phyloP scores from a whole-genome alignment of 2,329 filamentous ascomycete species.

The Arthrocladium fulminans region DNA sequence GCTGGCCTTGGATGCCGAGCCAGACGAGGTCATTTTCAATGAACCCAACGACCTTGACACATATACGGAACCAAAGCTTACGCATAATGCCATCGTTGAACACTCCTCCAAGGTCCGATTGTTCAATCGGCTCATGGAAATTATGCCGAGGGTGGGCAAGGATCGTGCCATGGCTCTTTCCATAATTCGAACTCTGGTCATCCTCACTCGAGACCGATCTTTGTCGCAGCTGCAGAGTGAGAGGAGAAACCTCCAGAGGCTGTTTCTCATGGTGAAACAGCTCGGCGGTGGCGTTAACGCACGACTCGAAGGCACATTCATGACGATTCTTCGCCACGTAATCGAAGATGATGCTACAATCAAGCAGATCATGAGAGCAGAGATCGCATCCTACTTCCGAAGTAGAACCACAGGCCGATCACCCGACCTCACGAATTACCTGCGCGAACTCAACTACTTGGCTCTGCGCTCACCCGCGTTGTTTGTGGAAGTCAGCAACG shows the following conservation, averaged over 20 bases:
- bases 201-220: conserved; percentile 70
- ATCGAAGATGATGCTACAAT: conserved; percentile 89
- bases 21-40: conserved; percentile 54
- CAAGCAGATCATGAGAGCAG: conserved; percentile 81
- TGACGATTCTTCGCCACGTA: conserved; percentile 83
- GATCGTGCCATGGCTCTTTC: conserved; percentile 78
- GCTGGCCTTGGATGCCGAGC: conserved; percentile 80
- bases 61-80: conserved; percentile 48
- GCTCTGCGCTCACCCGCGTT: conserved; percentile 73
- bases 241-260: conserved; percentile 76
- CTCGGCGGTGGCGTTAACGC: conserved; percentile 70
- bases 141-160: conserved; percentile 79
- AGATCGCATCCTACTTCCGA: conserved; percentile 73
- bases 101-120: conserved; percentile 60
- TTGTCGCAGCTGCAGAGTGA: conserved; percentile 71
- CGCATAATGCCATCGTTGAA: conserved; percentile 52
- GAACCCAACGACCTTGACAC: conserved; percentile 40
- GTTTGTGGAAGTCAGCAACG: conserved; percentile 80
- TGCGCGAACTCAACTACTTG: conserved; percentile 68
- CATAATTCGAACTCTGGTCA: conserved; percentile 72
- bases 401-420: conserved; percentile 43
- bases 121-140: conserved; percentile 67
- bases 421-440: conserved; percentile 62
- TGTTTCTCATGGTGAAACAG: conserved; percentile 95
- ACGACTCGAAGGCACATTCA: conserved; percentile 61